Conservation (phyloP, 2,329 filamentous ascomycete species). For the Fonsecaea pedrosoi region DNA sequence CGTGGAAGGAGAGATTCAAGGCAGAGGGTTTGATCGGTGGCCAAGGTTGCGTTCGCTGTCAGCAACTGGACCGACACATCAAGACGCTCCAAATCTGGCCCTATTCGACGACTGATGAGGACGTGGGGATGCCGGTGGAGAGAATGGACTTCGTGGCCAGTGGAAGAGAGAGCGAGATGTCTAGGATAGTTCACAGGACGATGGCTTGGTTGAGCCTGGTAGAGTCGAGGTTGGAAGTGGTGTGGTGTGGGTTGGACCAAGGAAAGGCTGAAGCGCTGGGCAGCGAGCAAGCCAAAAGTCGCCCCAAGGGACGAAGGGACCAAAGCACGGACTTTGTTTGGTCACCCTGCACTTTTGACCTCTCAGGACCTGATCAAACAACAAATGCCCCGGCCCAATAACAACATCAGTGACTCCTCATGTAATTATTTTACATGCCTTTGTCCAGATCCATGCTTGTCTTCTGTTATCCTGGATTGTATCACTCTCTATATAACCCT, state of each 20-base stretch:
- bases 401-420: neutral
- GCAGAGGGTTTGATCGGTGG: constrained; percentile 2
- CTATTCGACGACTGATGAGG: constrained; percentile 4
- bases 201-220: constrained; percentile 6
- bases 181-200: neutral
- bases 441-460: neutral
- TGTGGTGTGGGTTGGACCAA: constrained; percentile 12
- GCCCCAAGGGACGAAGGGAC: constrained; percentile 5
- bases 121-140: neutral
- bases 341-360: constrained; percentile 9
- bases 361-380: constrained; percentile 4
- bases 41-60: constrained; percentile 17
- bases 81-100: constrained; percentile 11
- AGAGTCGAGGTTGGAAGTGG: constrained; percentile 6
- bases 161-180: neutral
- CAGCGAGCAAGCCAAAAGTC: constrained; percentile 7
- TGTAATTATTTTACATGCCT: neutral
- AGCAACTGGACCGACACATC: constrained; percentile 24
- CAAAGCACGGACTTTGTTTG: constrained; percentile 14
- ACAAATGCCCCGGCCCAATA: constrained; percentile 10
- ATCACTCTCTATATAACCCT: neutral
- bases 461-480: neutral
- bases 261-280: constrained; percentile 24
- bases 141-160: neutral
- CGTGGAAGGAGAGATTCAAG: neutral